These are phyloP conservation scores for Tillandsia fasciculata DNA, from an alignment of 176 grass and related monocot species.

Conservation along the genomic window DNA sequence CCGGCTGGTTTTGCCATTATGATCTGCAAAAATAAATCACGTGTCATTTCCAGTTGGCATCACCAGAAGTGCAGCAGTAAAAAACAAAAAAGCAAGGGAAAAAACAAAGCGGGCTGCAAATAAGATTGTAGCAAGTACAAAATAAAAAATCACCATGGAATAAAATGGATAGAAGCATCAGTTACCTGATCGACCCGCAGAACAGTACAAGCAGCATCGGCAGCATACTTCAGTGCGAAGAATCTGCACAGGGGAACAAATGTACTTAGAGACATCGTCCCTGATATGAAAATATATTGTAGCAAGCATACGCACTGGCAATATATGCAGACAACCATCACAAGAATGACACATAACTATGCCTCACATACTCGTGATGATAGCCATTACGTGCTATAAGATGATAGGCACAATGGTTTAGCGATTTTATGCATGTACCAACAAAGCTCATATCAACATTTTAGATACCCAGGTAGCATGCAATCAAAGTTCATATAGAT, in stretches of 20 bases:
- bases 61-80: not conserved
- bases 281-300: not conserved
- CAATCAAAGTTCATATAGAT: too few species aligned
- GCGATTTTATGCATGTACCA: too few species aligned
- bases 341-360: not conserved
- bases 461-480: too few species aligned
- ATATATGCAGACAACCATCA: not conserved
- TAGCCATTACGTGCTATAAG: too few species aligned
- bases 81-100: not conserved
- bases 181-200: conserved; percentile 82
- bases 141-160: not conserved
- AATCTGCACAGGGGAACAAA: conserved; percentile 31
- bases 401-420: too few species aligned
- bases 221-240: conserved; percentile 77
- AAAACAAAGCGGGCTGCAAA: not conserved
- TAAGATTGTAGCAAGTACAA: not conserved
- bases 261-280: not conserved
- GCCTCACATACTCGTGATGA: too few species aligned
- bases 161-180: not conserved
- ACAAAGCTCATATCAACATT: too few species aligned
- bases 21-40: conserved; percentile 34
- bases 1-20: conserved; percentile 91
- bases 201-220: conserved; percentile 62
- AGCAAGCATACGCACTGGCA: not conserved
- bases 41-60: not conserved